Percentiles rank a stretch among this genome's conserved stretches.
These are phyloP conservation scores for Podospora tetraspora DNA, from an alignment of 495 filamentous ascomycete species.

Conservation along the genomic window DNA sequence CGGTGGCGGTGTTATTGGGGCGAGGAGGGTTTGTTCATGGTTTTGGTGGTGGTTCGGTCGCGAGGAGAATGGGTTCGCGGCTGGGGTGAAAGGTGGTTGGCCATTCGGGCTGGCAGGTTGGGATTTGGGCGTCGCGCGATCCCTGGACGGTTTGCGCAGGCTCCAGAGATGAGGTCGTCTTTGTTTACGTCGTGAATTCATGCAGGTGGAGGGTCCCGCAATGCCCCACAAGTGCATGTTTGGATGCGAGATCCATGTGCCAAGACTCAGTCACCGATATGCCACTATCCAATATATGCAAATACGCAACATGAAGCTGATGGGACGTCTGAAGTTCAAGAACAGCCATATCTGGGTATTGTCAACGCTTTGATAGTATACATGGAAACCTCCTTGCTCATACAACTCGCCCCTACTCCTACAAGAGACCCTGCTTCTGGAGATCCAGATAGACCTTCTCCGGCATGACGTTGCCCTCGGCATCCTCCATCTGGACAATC, in stretches of 20 bases:
- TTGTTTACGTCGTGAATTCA: neutral
- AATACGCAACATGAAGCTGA: neutral
- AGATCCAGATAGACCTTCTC: constrained; percentile 93
- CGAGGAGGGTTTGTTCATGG: neutral
- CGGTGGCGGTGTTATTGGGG: neutral
- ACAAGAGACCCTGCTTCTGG: constrained; percentile 65
- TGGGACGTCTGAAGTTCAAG: neutral
- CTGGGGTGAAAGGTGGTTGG: neutral
- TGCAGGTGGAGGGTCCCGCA: neutral
- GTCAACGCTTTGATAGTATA: neutral
- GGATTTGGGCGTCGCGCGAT: neutral
- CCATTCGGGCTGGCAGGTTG: neutral
- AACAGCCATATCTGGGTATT: constrained; percentile 4
- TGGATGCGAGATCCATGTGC: neutral
- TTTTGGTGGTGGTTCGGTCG: neutral
- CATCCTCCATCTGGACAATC: constrained; percentile 97
- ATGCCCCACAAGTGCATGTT: neutral
- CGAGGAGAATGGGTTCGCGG: neutral
- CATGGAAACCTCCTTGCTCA: neutral
- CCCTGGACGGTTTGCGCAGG: neutral
- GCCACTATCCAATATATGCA: neutral
- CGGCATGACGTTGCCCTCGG: constrained; percentile 96
- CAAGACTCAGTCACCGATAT: neutral
- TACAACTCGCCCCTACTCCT: constrained; percentile 14
- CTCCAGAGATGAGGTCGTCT: neutral